Evolutionary conservation across 2,329 filamentous ascomycete genomes (phyloP).

Genomic region (Pseudocercospora macadamiae): DNA sequence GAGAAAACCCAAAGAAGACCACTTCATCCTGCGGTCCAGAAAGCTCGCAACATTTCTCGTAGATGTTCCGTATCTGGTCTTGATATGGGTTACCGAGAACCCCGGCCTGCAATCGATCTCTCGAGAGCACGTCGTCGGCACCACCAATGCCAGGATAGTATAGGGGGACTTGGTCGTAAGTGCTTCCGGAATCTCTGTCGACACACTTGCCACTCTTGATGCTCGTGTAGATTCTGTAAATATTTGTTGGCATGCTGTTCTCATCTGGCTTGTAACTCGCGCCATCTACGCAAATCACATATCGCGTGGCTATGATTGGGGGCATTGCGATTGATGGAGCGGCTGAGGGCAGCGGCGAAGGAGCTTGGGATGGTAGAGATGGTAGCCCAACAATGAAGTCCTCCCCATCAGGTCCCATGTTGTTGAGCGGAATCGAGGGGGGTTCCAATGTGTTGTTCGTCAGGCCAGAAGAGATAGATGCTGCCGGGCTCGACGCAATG

Average conservation of each 20-base stretch:
- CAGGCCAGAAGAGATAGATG: not conserved
- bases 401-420: not conserved
- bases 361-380: not conserved
- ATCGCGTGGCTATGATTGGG: conserved; percentile 13
- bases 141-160: conserved; percentile 26
- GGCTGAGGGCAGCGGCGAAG: not conserved
- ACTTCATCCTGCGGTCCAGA: conserved; percentile 40
- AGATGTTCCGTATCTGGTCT: conserved; percentile 30
- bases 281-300: conserved; percentile 32
- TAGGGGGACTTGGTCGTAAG: conserved; percentile 19
- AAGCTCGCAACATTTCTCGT: conserved; percentile 29
- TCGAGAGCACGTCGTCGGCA: conserved; percentile 24
- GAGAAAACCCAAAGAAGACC: conserved; percentile 46
- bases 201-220: conserved; percentile 22
- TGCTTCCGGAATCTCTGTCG: conserved; percentile 6
- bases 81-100: conserved; percentile 26
- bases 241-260: conserved; percentile 20
- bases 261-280: conserved; percentile 15
- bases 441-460: not conserved
- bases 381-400: not conserved
- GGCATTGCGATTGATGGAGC: not conserved
- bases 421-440: not conserved
- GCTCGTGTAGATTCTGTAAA: conserved; percentile 25
- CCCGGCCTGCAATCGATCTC: conserved; percentile 20
- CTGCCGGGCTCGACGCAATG: conserved; percentile 1